Percentiles rank a stretch among this genome's conserved stretches.
Conservation (phyloP, 495 filamentous ascomycete species). For the Aspergillus funiculosus region DNA sequence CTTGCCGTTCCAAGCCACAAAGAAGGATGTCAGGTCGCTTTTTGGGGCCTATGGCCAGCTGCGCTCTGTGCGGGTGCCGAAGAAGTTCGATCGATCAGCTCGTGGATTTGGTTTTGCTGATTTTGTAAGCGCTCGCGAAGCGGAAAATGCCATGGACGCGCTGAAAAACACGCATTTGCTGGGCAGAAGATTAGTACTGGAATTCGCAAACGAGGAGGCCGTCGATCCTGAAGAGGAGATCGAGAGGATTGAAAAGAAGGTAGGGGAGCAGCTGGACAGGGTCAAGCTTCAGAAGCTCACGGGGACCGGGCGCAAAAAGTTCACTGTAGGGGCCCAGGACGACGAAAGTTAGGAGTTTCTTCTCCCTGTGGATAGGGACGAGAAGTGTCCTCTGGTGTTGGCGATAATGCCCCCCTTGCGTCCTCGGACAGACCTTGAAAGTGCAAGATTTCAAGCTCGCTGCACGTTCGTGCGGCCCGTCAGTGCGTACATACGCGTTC, state of each 20-base stretch:
- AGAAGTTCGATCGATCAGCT: conserved; percentile 82
- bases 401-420: conserved; percentile 36
- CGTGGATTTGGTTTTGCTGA: conserved; percentile 97
- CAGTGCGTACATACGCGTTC: conserved; percentile 33
- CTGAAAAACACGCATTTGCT: conserved; percentile 90
- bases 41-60: conserved; percentile 88
- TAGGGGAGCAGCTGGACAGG: conserved; percentile 77
- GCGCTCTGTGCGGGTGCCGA: conserved; percentile 84
- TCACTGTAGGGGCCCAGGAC: conserved; percentile 70
- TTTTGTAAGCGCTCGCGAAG: conserved; percentile 86
- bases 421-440: conserved; percentile 22
- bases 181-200: conserved; percentile 78
- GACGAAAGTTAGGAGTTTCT: conserved; percentile 51
- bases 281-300: conserved; percentile 83
- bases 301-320: conserved; percentile 75
- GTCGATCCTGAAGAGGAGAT: conserved; percentile 94
- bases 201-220: conserved; percentile 80
- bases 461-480: conserved; percentile 40
- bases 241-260: conserved; percentile 91
- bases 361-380: conserved; percentile 34
- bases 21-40: conserved; percentile 81
- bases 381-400: conserved; percentile 10
- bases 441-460: too few relatives aligned
- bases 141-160: conserved; percentile 85
- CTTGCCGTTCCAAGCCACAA: conserved; percentile 88